phyloP scores from a whole-genome alignment of 2,329 filamentous ascomycete species.

The Arthrinium puccinioides region DNA sequence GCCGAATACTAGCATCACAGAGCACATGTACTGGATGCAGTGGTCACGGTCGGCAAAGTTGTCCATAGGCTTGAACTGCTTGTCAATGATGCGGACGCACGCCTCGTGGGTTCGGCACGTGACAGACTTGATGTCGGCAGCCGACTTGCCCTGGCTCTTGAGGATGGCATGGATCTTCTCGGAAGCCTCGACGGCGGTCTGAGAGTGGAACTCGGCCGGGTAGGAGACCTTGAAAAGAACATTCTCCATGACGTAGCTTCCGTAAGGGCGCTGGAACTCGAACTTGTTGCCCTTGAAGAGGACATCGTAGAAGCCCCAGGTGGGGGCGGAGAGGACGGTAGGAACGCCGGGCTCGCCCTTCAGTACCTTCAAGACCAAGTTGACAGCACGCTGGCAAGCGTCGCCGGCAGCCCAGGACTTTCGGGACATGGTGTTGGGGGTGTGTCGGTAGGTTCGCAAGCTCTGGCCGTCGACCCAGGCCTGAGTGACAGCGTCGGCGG shows the following conservation, averaged over 20 bases:
- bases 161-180: slow-evolving; percentile 82
- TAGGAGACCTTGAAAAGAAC: slow-evolving; percentile 99
- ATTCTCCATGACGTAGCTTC: slow-evolving; percentile 99
- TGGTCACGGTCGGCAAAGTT: slow-evolving; percentile 99
- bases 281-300: slow-evolving; percentile 95
- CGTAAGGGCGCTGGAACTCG: slow-evolving; percentile 90
- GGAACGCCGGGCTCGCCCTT: slow-evolving; percentile 88
- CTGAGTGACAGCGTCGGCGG: slow-evolving; percentile 90
- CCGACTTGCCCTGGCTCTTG: slow-evolving; percentile 77
- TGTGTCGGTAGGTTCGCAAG: slow-evolving; percentile 93
- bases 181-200: slow-evolving; percentile 93
- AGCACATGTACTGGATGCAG: slow-evolving; percentile 99
- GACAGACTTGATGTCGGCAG: slow-evolving; percentile 86
- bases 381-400: slow-evolving; percentile 91
- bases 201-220: slow-evolving; percentile 97
- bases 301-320: slow-evolving; percentile 98
- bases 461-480: slow-evolving; percentile 96
- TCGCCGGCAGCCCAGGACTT: slow-evolving; percentile 99
- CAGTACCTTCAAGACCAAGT: slow-evolving; percentile 82
- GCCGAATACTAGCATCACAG: slow-evolving; percentile 92
- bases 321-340: slow-evolving; percentile 84
- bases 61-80: slow-evolving; percentile 99
- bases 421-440: slow-evolving; percentile 98
- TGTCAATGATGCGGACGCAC: slow-evolving; percentile 98
- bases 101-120: slow-evolving; percentile 97